Percentiles rank a stretch among this genome's conserved stretches.
Evolutionary conservation across 148 eudicot genomes (phyloP).

Genomic region (Salicornia ramosissima): DNA sequence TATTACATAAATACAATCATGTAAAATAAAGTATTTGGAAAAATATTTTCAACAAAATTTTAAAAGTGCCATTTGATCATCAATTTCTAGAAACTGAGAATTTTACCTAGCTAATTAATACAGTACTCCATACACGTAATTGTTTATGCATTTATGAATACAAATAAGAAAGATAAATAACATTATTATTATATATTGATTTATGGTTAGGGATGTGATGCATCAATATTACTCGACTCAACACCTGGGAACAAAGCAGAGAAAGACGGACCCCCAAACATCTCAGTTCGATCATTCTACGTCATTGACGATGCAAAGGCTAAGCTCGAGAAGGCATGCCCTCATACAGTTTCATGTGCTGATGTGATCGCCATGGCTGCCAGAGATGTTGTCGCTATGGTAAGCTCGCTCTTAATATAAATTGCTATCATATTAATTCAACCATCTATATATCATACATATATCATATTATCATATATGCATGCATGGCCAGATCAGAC

Average conservation of each 20-base stretch:
- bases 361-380: constrained; percentile 62
- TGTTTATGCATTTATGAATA: too few species aligned
- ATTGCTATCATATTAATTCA: background rate
- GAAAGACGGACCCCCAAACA: constrained; percentile 77
- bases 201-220: constrained; percentile 79
- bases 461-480: too few species aligned
- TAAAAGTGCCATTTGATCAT: too few species aligned
- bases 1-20: too few species aligned
- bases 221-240: constrained; percentile 60
- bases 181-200: too few species aligned
- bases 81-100: too few species aligned
- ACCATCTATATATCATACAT: background rate
- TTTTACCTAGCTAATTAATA: too few species aligned
- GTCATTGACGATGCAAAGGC: constrained; percentile 66
- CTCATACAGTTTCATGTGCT: constrained; percentile 66
- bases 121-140: too few species aligned
- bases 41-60: too few species aligned
- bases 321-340: constrained; percentile 60
- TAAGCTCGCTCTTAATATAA: constrained; percentile 14
- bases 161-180: too few species aligned
- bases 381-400: constrained; percentile 64
- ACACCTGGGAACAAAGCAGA: constrained; percentile 60
- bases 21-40: too few species aligned
- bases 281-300: constrained; percentile 56
- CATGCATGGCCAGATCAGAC: background rate